Evolutionary conservation across 768 basidiomycete genomes (phyloP).

Genomic region (Psilocybe sp.): DNA sequence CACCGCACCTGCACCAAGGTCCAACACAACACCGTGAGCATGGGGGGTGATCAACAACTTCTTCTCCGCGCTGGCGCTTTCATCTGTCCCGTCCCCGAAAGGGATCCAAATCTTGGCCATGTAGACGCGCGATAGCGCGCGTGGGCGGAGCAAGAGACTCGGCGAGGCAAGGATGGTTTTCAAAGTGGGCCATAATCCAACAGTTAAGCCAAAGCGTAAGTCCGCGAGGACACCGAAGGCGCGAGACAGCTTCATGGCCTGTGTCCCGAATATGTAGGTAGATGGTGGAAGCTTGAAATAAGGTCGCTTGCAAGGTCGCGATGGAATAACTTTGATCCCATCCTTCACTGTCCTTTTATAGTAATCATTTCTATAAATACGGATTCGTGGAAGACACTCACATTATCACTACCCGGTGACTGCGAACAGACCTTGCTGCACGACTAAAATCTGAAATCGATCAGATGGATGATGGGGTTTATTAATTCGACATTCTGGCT

Average conservation of each 20-base stretch:
- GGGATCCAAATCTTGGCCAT: constrained; percentile 56
- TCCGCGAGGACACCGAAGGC: constrained; percentile 42
- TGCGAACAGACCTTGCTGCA: too few species aligned
- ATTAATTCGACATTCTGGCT: too few species aligned
- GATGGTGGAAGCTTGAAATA: too few species aligned
- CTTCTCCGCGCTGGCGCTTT: constrained; percentile 38
- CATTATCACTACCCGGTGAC: too few species aligned
- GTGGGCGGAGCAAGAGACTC: constrained; percentile 41
- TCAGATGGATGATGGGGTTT: too few species aligned
- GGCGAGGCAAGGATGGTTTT: constrained; percentile 37
- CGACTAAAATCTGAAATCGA: too few species aligned
- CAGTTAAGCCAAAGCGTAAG: constrained; percentile 33
- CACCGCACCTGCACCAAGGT: constrained; percentile 60
- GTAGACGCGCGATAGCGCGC: constrained; percentile 47
- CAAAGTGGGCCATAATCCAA: constrained; percentile 45
- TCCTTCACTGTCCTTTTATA: too few species aligned
- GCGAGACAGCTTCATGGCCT: constrained; percentile 44
- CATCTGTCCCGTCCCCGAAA: constrained; percentile 49
- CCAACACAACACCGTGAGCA: constrained; percentile 61
- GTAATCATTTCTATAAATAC: too few species aligned
- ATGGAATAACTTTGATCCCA: too few species aligned
- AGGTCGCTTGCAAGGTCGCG: too few species aligned
- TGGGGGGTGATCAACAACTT: constrained; percentile 46
- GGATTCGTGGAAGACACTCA: too few species aligned
- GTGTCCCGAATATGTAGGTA: too few species aligned